Evolutionary conservation across 371 early-diverging fungal genomes (phyloP).

Genomic region (Phascolomyces articulosus): DNA sequence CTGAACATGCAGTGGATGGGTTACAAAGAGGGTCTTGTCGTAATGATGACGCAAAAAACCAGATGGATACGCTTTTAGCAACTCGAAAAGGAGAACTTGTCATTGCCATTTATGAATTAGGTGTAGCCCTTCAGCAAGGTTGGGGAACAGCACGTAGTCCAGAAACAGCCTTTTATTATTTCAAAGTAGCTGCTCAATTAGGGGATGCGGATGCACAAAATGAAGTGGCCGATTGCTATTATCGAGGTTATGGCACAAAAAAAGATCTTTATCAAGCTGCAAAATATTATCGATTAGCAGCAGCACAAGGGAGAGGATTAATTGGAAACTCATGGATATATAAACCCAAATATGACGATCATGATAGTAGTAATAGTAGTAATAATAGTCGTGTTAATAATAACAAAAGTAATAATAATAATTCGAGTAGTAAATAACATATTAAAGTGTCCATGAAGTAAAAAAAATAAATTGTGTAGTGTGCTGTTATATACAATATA

Average conservation of each 20-base stretch:
- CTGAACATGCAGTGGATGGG: constrained; percentile 72
- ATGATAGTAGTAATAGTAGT: neutral
- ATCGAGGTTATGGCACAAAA: constrained; percentile 81
- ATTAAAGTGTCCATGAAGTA: no score
- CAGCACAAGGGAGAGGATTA: constrained; percentile 77
- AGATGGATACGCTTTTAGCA: constrained; percentile 9
- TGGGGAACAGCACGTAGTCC: constrained; percentile 77
- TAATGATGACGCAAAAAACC: constrained; percentile 9
- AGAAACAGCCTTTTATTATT: constrained; percentile 86
- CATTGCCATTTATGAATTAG: constrained; percentile 87
- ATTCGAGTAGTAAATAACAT: no score
- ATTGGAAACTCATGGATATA: constrained; percentile 86
- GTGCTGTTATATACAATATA: no score
- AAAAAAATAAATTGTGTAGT: no score
- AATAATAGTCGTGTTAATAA: neutral
- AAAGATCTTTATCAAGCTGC: constrained; percentile 79
- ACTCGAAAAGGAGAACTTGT: constrained; percentile 65
- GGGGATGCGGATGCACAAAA: constrained; percentile 87
- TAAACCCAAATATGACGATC: constrained; percentile 45
- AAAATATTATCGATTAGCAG: constrained; percentile 82
- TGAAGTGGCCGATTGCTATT: constrained; percentile 78
- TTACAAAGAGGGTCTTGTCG: constrained; percentile 21
- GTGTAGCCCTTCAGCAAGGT: constrained; percentile 83
- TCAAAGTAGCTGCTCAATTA: constrained; percentile 84
- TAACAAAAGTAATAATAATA: neutral